phyloP scores from a whole-genome alignment of 1,139 yeast species.

The Yamadazyma triangularis region DNA sequence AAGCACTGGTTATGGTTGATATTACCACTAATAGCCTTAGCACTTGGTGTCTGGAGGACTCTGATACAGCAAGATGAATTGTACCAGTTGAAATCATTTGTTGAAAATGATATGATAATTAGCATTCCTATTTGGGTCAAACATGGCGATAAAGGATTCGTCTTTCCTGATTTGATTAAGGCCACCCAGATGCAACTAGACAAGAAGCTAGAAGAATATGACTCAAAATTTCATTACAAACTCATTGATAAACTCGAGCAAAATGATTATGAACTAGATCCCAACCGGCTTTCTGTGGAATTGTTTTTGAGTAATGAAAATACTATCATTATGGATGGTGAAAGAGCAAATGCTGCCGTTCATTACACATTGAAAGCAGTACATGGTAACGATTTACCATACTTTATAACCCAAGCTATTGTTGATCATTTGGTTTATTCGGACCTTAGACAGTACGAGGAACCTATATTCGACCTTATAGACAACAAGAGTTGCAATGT shows the following conservation, averaged over 20 bases:
- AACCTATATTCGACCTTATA: background rate
- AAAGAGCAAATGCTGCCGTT: conserved; percentile 36
- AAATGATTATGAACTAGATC: background rate
- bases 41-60: too few species aligned
- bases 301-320: conserved; percentile 25
- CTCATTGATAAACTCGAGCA: conserved; percentile 16
- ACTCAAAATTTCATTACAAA: conserved; percentile 6
- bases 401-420: conserved; percentile 30
- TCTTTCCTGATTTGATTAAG: conserved; percentile 43
- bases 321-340: conserved; percentile 34
- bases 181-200: conserved; percentile 43
- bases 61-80: too few species aligned
- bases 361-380: conserved; percentile 24
- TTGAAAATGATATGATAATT: background rate
- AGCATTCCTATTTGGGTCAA: conserved; percentile 25
- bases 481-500: too few species aligned
- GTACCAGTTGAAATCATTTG: background rate
- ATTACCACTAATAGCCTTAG: too few species aligned
- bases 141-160: conserved; percentile 35
- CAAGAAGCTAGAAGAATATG: conserved; percentile 11
- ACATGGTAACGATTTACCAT: conserved; percentile 41
- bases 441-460: conserved; percentile 5
- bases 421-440: conserved; percentile 23
- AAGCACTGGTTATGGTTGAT: too few species aligned
- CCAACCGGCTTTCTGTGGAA: conserved; percentile 19